A percentile compares a stretch with the other conserved stretches of the same genome.
phyloP scores from a whole-genome alignment of 805 yeast species.

The Saccharomycopsis microspora region DNA sequence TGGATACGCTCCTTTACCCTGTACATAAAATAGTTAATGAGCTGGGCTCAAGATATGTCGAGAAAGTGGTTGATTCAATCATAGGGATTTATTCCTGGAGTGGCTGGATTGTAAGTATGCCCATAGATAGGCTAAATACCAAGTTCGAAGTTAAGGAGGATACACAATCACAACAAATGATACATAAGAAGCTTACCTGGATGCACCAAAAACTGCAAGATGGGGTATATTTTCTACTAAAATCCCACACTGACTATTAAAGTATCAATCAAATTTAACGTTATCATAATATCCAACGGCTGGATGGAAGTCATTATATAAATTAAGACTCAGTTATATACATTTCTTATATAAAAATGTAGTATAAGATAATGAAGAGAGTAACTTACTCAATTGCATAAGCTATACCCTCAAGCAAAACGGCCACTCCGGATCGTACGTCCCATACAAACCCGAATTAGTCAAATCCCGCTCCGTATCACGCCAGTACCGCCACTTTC shows the following conservation, averaged over 20 bases:
- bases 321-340: neutral
- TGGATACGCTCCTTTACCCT: no score
- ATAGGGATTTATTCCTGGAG: no score
- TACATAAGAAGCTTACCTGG: no score
- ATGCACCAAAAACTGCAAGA: no score
- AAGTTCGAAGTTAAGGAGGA: no score
- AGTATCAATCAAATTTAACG: neutral
- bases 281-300: neutral
- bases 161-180: no score
- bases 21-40: no score
- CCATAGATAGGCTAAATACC: no score
- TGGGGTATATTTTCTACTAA: neutral
- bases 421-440: conserved; percentile 4
- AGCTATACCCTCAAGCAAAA: neutral
- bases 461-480: conserved; percentile 19
- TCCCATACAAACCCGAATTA: conserved; percentile 16
- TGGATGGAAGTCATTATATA: neutral
- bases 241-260: neutral
- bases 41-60: no score
- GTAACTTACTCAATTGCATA: neutral
- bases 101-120: no score
- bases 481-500: conserved; percentile 37
- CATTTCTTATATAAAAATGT: neutral
- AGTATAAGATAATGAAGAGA: neutral
- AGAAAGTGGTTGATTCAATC: no score